Evolutionary conservation across 2,329 filamentous ascomycete genomes (phyloP), one percentile per base, ranked within the genome.

Genomic region (Apiospora koreana): DNA sequence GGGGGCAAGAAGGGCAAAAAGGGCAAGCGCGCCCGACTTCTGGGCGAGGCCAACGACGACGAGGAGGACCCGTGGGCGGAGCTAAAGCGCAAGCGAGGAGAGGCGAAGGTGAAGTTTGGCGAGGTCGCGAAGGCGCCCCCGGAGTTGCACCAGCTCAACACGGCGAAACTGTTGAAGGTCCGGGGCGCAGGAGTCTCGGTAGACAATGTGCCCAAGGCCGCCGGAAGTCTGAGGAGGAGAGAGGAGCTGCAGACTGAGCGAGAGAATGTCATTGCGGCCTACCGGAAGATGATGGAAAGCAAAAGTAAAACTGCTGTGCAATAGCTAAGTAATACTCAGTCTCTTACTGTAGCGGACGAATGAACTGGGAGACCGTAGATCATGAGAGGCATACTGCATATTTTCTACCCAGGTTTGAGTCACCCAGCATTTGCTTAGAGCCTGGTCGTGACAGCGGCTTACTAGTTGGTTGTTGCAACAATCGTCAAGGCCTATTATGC

Each of bases 1-100:
- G 80, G 84, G 75, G 82, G 82, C 76, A 81, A 82, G 76, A 78
- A 83, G 72, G 54, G 54, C 28, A 85, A 84, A 75, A 83, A 80
- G 75, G 80, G 79, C 65, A 84, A 82, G 71, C 81, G 81, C 65
- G 78, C 73, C 16, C 80, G 74, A 68, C 78, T 76, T 48, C 72
- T 80, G 10, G 83, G 84, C 48, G 83, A 86, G 66, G 83, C 82
- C 5, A 82, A 78, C 65, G 85, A 84, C 35, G 85, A 86, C 54
- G 86, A 90, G 68, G 88, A 90, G 12, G 93, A 95, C 79, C 93
- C 94, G 0, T 97, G 94, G 94, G 90, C 88, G 58, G 89, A 89
- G 72, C 80, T 97, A 74, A 91, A 92, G 78, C 86, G 86, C 78
- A 90, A 90, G 82, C 85, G 90, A 70, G 90, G 88, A 35, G 87